Evolutionary conservation across 1,139 yeast genomes (phyloP).

Genomic region (Meyerozyma smithsonii): DNA sequence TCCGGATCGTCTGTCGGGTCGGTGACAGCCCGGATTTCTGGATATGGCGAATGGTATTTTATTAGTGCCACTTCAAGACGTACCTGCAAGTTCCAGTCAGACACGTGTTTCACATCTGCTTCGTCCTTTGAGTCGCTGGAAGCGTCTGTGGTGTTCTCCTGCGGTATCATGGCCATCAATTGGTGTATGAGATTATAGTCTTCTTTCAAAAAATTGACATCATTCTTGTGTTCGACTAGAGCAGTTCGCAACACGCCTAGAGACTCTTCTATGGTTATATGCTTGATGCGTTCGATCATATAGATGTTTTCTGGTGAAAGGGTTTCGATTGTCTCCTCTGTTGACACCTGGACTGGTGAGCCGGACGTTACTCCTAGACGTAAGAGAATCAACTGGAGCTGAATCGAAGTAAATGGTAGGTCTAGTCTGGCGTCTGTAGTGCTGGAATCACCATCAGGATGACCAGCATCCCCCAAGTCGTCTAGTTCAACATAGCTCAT

Average conservation of each 20-base stretch:
- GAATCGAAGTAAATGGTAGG: slow-evolving; percentile 17
- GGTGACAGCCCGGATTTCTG: slow-evolving; percentile 7
- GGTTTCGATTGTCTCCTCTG: slow-evolving; percentile 11
- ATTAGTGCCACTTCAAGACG: slow-evolving; percentile 6
- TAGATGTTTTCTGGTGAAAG: slow-evolving; percentile 20
- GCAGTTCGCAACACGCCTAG: slow-evolving; percentile 32
- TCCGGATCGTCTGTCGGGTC: slow-evolving; percentile 7
- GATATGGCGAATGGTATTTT: slow-evolving; percentile 7
- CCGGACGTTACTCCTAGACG: slow-evolving; percentile 30
- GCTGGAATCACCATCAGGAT: too few relatives aligned
- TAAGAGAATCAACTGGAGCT: slow-evolving; percentile 23
- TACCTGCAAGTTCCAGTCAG: slow-evolving; percentile 6
- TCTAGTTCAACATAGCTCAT: slow-evolving; percentile 1
- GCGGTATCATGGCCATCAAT: slow-evolving; percentile 22
- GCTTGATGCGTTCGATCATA: slow-evolving; percentile 27
- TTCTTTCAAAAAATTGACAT: slow-evolving; percentile 35
- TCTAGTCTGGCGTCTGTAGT: too few relatives aligned
- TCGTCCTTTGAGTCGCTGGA: slow-evolving; percentile 5
- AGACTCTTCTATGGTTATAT: slow-evolving; percentile 21
- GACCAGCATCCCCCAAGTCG: slow-evolving; percentile 1
- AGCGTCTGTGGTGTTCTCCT: slow-evolving; percentile 8
- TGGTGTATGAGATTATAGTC: slow-evolving; percentile 33
- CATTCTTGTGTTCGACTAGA: slow-evolving; percentile 37
- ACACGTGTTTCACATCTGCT: not conserved
- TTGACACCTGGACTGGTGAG: slow-evolving; percentile 15